Percentiles rank a stretch among this genome's conserved stretches.
phyloP scores from a whole-genome alignment of 805 yeast genomes.

The Ogataea pini region DNA sequence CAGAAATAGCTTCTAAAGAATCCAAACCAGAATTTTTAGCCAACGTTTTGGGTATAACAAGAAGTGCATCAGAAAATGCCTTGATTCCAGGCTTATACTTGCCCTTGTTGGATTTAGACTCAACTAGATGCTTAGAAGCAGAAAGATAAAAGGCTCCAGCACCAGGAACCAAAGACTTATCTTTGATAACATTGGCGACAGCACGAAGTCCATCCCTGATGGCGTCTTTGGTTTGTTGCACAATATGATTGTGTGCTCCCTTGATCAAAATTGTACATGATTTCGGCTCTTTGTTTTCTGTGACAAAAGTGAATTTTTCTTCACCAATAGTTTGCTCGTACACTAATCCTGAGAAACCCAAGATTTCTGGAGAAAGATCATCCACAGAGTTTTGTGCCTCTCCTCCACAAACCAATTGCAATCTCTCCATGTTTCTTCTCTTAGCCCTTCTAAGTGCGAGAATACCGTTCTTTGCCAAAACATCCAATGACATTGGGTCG shows the following conservation, averaged over 20 bases:
- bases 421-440: constrained; percentile 98
- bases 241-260: constrained; percentile 87
- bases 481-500: constrained; percentile 96
- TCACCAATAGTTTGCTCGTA: constrained; percentile 94
- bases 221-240: constrained; percentile 94
- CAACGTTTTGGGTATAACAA: constrained; percentile 90
- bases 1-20: constrained; percentile 82
- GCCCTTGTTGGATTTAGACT: constrained; percentile 69
- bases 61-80: constrained; percentile 90
- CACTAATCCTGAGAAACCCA: constrained; percentile 89
- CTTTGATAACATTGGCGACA: constrained; percentile 87
- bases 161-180: constrained; percentile 86
- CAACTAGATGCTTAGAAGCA: constrained; percentile 65
- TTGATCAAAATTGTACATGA: constrained; percentile 89
- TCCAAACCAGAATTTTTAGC: constrained; percentile 93
- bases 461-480: constrained; percentile 88
- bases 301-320: constrained; percentile 95
- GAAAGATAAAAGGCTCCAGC: constrained; percentile 95
- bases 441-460: constrained; percentile 96
- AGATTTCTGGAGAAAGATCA: constrained; percentile 73
- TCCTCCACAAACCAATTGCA: constrained; percentile 95
- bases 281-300: constrained; percentile 86
- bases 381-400: constrained; percentile 97
- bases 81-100: constrained; percentile 85
- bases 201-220: constrained; percentile 96